Evolutionary conservation across 306 rosid species (phyloP).

Genomic region (Cajanus cajan): DNA sequence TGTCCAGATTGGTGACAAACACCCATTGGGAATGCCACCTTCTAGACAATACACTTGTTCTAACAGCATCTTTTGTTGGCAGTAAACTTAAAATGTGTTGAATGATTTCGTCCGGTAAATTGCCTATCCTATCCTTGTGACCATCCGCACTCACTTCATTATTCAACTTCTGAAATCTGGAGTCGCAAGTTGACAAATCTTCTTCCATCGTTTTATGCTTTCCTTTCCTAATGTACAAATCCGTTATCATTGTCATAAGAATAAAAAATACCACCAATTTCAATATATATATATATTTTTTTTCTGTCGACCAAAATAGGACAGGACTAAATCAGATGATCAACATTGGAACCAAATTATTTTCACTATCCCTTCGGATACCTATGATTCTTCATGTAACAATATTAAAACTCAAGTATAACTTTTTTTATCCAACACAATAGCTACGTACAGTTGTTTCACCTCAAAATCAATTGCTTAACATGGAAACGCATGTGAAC

Average conservation of each 20-base stretch:
- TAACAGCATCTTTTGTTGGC: constrained; percentile 24
- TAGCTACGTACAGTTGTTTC: neutral
- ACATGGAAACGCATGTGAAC: neutral
- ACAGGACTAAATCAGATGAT: neutral
- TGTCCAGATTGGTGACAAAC: neutral
- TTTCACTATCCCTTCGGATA: neutral
- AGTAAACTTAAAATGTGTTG: constrained; percentile 3
- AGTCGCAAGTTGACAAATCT: neutral
- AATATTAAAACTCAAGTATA: neutral
- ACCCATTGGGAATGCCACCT: constrained; percentile 27
- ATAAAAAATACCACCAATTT: neutral
- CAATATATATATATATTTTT: neutral
- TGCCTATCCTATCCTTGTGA: neutral
- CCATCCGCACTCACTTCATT: neutral
- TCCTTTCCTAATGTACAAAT: neutral
- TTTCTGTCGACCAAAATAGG: neutral
- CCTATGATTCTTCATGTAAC: neutral
- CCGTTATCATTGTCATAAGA: constrained; percentile 2
- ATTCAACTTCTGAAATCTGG: neutral
- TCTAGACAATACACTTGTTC: constrained; percentile 26
- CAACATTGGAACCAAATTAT: neutral
- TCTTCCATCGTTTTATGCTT: constrained; percentile 5
- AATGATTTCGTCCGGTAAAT: constrained; percentile 18
- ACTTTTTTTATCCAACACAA: neutral
- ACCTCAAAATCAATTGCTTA: neutral